phyloP scores from a whole-genome alignment of 2,329 filamentous ascomycete species.

The Diaporthe citriasiana region DNA sequence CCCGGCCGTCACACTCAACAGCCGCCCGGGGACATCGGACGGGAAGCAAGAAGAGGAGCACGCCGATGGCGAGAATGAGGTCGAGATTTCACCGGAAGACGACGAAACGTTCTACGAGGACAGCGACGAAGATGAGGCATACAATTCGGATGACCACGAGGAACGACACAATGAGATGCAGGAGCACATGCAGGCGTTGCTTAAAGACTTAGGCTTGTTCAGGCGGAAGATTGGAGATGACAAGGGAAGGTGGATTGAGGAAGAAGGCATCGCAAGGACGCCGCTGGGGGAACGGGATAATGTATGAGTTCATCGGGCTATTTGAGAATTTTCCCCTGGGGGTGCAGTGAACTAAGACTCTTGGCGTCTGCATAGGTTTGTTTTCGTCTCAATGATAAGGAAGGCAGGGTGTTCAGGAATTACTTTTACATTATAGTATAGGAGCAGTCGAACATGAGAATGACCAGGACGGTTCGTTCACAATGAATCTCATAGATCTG shows the following conservation, averaged over 20 bases:
- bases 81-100: conserved; percentile 41
- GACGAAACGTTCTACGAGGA: conserved; percentile 63
- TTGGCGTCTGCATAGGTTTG: neutral
- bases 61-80: conserved; percentile 41
- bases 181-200: conserved; percentile 85
- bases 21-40: conserved; percentile 50
- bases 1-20: conserved; percentile 65
- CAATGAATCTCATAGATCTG: neutral
- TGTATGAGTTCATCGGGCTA: conserved; percentile 45
- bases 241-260: conserved; percentile 78
- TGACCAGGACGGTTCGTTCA: neutral
- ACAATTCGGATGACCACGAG: conserved; percentile 64
- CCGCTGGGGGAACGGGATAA: conserved; percentile 63
- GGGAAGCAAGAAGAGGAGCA: conserved; percentile 46
- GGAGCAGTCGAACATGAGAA: neutral
- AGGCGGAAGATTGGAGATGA: conserved; percentile 90
- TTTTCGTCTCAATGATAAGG: neutral
- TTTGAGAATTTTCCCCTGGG: neutral
- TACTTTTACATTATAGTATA: neutral
- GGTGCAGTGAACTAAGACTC: neutral
- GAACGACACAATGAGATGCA: conserved; percentile 77
- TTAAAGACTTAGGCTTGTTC: conserved; percentile 85
- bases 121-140: conserved; percentile 70
- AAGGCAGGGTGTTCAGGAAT: conserved; percentile 40
- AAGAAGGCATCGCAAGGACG: conserved; percentile 66